Percentiles rank a stretch among this genome's conserved stretches.
Evolutionary conservation across 2,329 filamentous ascomycete genomes (phyloP).

Genomic region (Epichloe coenophiala): DNA sequence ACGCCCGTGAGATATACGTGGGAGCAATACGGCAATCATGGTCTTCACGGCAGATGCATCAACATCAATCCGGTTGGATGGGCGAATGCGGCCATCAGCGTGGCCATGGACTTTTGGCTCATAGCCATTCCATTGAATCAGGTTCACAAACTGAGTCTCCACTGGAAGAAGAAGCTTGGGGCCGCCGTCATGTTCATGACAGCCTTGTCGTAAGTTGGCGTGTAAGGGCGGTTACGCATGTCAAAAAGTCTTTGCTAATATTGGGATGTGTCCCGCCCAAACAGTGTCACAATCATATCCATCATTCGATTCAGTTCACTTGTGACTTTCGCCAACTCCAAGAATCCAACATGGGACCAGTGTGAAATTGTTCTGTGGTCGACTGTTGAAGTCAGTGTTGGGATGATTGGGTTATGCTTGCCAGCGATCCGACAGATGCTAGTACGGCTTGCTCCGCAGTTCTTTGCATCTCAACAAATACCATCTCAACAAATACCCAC

Average conservation of each 20-base stretch:
- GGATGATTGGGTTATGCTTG: slow-evolving; percentile 1
- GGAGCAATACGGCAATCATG: slow-evolving; percentile 30
- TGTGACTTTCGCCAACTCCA: slow-evolving; percentile 8
- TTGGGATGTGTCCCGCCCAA: background rate
- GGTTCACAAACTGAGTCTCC: slow-evolving; percentile 20
- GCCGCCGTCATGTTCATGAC: slow-evolving; percentile 26
- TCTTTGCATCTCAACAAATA: background rate
- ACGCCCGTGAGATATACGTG: slow-evolving; percentile 31
- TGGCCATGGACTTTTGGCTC: slow-evolving; percentile 32
- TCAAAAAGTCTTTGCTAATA: too few species aligned
- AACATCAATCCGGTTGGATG: slow-evolving; percentile 30
- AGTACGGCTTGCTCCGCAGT: background rate
- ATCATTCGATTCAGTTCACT: slow-evolving; percentile 9
- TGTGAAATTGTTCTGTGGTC: slow-evolving; percentile 9
- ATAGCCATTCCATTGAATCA: slow-evolving; percentile 29
- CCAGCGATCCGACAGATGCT: background rate
- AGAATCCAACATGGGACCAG: slow-evolving; percentile 11
- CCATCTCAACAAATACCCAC: background rate
- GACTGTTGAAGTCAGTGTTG: slow-evolving; percentile 5
- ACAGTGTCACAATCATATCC: slow-evolving; percentile 10
- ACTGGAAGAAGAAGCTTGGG: slow-evolving; percentile 26
- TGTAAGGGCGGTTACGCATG: too few species aligned
- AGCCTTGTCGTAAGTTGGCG: slow-evolving; percentile 6
- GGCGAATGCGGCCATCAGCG: slow-evolving; percentile 31
- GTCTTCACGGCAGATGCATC: slow-evolving; percentile 27